Percentiles rank a stretch among this genome's conserved stretches.
These are phyloP conservation scores for Acacia acuminata DNA, from an alignment of 306 rosid species.

Conservation along the genomic window DNA sequence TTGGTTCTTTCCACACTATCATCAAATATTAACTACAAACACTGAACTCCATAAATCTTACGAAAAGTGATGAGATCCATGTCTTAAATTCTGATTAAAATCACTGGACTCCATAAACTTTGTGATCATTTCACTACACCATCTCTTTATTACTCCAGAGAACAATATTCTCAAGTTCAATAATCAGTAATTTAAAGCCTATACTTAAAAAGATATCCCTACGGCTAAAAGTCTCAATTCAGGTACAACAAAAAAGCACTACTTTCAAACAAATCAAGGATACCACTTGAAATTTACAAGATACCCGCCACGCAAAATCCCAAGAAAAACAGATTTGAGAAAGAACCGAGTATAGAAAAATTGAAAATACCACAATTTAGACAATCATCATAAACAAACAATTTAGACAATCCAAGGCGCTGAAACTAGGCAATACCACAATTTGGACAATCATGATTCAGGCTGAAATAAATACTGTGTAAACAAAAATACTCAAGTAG, in stretches of 20 bases:
- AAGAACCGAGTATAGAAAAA: not conserved
- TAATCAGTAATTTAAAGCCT: not conserved
- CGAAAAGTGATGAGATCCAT: not conserved
- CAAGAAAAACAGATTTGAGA: not conserved
- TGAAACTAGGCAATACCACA: too few species aligned
- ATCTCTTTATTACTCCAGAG: not conserved
- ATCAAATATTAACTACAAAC: slow-evolving; percentile 10
- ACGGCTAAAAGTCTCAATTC: not conserved
- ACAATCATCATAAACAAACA: not conserved
- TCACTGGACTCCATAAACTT: not conserved
- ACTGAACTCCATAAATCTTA: not conserved
- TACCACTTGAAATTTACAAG: not conserved
- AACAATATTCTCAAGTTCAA: not conserved
- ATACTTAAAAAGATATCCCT: not conserved
- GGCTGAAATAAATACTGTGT: too few species aligned
- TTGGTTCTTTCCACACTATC: not conserved
- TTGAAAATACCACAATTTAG: not conserved
- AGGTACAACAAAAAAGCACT: not conserved
- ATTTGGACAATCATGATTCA: too few species aligned
- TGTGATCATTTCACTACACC: not conserved
- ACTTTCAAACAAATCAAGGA: slow-evolving; percentile 4
- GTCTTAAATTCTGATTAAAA: not conserved
- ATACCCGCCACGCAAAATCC: not conserved
- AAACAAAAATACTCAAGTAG: too few species aligned
- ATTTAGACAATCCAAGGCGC: not conserved